Evolutionary conservation across 129 eudicot species (phyloP).

Genomic region (Escallonia rubra): DNA sequence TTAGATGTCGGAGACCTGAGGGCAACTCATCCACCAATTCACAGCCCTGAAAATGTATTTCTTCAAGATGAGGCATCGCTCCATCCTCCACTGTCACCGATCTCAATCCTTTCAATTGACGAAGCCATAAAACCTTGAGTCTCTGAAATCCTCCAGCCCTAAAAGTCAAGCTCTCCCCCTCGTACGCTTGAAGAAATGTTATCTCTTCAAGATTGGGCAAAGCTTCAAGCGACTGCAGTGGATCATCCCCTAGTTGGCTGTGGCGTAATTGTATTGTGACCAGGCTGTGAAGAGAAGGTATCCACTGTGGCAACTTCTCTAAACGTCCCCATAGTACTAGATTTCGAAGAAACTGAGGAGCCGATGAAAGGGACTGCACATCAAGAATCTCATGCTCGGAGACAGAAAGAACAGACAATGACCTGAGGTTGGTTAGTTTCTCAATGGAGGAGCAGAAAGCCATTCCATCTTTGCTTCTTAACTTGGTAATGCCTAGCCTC

Average conservation of each 20-base stretch:
- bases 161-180: constrained; percentile 8
- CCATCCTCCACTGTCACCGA: constrained; percentile 18
- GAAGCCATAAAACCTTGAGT: no score
- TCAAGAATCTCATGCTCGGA: no score
- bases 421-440: no score
- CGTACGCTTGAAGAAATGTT: neutral
- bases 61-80: constrained; percentile 4
- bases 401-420: no score
- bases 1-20: neutral
- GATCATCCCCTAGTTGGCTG: no score
- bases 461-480: constrained; percentile 2
- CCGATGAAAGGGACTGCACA: no score
- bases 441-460: constrained; percentile 10
- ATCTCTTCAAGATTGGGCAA: no score
- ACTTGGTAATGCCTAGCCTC: constrained; percentile 6
- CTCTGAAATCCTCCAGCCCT: constrained; percentile 6
- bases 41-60: no score
- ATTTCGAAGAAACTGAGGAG: neutral
- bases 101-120: neutral
- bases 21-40: no score
- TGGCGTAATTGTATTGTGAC: no score
- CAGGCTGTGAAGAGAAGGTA: neutral
- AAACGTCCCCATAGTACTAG: constrained; percentile 2
- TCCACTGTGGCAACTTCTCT: constrained; percentile 7
- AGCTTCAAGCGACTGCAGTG: neutral